Evolutionary conservation across 805 yeast species (phyloP).

Genomic region (Brettanomyces naardenensis): DNA sequence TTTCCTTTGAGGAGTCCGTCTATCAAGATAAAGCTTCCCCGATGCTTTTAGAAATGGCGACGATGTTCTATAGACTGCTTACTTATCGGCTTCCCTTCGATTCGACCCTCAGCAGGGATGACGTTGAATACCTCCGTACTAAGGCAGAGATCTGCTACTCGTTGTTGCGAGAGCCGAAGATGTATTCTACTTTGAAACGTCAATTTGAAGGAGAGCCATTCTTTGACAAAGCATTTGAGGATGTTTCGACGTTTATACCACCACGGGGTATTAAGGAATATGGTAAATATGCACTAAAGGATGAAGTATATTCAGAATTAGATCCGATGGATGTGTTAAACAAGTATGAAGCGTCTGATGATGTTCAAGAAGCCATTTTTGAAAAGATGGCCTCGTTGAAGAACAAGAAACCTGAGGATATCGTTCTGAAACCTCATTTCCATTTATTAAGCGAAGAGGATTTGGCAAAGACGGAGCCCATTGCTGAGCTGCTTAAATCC

Average conservation of each 20-base stretch:
- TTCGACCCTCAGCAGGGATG: slow-evolving; percentile 10
- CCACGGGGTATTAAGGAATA: slow-evolving; percentile 62
- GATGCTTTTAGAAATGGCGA: slow-evolving; percentile 35
- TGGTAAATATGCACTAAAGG: slow-evolving; percentile 58
- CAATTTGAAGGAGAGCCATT: slow-evolving; percentile 23
- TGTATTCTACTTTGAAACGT: slow-evolving; percentile 41
- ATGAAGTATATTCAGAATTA: slow-evolving; percentile 32
- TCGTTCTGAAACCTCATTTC: slow-evolving; percentile 43
- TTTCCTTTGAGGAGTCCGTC: slow-evolving; percentile 25
- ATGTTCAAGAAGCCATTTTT: slow-evolving; percentile 39
- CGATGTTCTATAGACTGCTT: slow-evolving; percentile 37
- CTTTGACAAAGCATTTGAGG: slow-evolving; percentile 46
- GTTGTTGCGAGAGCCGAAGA: slow-evolving; percentile 42
- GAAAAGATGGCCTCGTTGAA: slow-evolving; percentile 33
- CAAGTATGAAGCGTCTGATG: slow-evolving; percentile 43
- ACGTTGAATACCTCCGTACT: slow-evolving; percentile 16
- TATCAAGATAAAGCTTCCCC: slow-evolving; percentile 42
- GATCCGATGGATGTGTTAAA: slow-evolving; percentile 51
- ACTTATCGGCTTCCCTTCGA: slow-evolving; percentile 24
- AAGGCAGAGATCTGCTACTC: slow-evolving; percentile 39
- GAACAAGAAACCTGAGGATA: slow-evolving; percentile 30
- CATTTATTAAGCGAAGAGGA: slow-evolving; percentile 21
- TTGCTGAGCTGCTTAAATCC: slow-evolving; percentile 47
- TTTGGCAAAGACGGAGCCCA: slow-evolving; percentile 15
- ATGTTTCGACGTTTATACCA: slow-evolving; percentile 51